These are phyloP conservation scores for Phytophthora pini DNA, from an alignment of 352 stramenopile genomes.

Conservation along the genomic window DNA sequence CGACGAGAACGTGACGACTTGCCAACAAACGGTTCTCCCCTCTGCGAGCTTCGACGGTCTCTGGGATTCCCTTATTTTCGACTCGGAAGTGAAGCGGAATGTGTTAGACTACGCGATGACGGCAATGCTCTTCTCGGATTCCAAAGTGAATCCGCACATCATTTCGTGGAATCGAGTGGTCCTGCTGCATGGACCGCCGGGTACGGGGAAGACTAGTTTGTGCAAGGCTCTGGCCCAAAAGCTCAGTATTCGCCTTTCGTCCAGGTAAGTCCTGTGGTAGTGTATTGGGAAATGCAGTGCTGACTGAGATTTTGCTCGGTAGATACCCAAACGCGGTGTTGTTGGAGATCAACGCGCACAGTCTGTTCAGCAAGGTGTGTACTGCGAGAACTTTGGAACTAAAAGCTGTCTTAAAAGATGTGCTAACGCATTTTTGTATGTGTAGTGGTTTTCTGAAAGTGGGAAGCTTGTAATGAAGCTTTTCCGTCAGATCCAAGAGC, in stretches of 20 bases:
- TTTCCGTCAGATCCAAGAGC: constrained; percentile 91
- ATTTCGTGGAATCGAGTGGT: constrained; percentile 94
- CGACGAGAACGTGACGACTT: constrained; percentile 83
- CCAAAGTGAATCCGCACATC: constrained; percentile 86
- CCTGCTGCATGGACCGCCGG: constrained; percentile 91
- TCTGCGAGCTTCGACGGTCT: constrained; percentile 69
- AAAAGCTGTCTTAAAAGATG: no score
- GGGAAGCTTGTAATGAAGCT: constrained; percentile 94
- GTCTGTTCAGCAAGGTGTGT: constrained; percentile 88
- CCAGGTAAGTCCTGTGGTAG: constrained; percentile 44
- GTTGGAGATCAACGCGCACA: constrained; percentile 94
- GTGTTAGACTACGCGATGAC: constrained; percentile 91
- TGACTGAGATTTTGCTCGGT: constrained; percentile 5
- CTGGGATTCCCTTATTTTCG: constrained; percentile 90
- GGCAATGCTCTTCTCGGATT: constrained; percentile 91
- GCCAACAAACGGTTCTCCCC: constrained; percentile 78
- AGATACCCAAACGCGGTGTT: constrained; percentile 77
- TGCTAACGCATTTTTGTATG: not conserved
- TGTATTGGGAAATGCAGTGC: not conserved
- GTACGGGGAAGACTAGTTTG: constrained; percentile 94
- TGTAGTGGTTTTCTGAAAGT: constrained; percentile 94
- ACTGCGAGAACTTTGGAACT: no score
- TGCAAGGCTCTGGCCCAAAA: constrained; percentile 94
- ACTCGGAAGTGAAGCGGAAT: constrained; percentile 74
- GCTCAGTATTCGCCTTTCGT: constrained; percentile 86